These are phyloP conservation scores for Diplotaxis tenuifolia DNA, from an alignment of 345 rosid genomes.

Conservation along the genomic window DNA sequence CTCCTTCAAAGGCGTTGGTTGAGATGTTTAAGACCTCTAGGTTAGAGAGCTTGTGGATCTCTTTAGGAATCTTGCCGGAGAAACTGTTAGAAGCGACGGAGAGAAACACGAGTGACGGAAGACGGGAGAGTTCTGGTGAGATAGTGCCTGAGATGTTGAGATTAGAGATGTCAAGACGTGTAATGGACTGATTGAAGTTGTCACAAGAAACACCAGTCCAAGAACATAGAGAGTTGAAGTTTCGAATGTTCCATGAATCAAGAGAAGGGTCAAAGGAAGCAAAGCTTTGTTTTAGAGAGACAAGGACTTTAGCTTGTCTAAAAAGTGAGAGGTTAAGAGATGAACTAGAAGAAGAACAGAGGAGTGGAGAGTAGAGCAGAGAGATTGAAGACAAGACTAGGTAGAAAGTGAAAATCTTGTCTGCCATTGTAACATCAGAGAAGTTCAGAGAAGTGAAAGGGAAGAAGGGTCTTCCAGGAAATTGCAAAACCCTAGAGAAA, in stretches of 20 bases:
- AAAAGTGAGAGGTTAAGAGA: constrained; percentile 42
- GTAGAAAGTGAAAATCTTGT: constrained; percentile 33
- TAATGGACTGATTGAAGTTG: constrained; percentile 39
- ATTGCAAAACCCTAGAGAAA: constrained; percentile 23
- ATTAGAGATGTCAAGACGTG: constrained; percentile 51
- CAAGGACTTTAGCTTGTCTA: constrained; percentile 56
- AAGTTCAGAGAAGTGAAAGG: constrained; percentile 25
- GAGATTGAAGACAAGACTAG: constrained; percentile 31
- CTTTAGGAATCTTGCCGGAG: constrained; percentile 48
- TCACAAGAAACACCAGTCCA: constrained; percentile 56
- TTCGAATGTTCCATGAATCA: constrained; percentile 47
- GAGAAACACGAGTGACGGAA: constrained; percentile 42
- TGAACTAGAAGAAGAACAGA: constrained; percentile 33
- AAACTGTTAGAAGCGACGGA: constrained; percentile 54
- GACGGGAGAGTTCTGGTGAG: constrained; percentile 49
- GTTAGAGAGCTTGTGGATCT: constrained; percentile 35
- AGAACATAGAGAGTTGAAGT: constrained; percentile 49
- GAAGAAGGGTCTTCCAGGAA: constrained; percentile 30
- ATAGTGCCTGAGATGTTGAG: constrained; percentile 60
- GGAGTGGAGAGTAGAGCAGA: constrained; percentile 21
- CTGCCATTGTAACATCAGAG: constrained; percentile 34
- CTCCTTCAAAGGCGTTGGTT: constrained; percentile 61
- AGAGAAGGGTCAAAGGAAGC: constrained; percentile 48
- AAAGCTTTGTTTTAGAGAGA: constrained; percentile 51
- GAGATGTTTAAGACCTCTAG: constrained; percentile 76